Percentiles rank a stretch among this genome's conserved stretches.
phyloP scores from a whole-genome alignment of 495 filamentous ascomycete species.

The Penicillium pancosmium region DNA sequence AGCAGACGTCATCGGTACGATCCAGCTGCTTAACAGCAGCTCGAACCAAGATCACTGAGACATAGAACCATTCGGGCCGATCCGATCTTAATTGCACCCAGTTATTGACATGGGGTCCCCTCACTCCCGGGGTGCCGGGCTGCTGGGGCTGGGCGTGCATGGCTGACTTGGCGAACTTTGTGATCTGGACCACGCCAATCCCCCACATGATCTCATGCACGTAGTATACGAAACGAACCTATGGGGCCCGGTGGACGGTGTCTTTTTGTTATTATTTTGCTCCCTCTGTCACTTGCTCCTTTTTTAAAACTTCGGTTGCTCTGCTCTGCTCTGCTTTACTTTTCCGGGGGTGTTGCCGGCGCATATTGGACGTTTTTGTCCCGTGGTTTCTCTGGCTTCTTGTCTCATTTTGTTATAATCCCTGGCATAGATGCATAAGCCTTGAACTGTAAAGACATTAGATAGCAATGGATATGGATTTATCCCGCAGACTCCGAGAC shows the following conservation, averaged over 20 bases:
- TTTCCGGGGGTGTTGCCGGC: not conserved
- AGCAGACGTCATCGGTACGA: constrained; percentile 78
- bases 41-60: constrained; percentile 35
- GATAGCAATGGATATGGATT: constrained; percentile 6
- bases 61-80: not conserved
- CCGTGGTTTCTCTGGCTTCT: not conserved
- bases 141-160: not conserved
- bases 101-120: not conserved
- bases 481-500: not conserved
- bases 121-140: not conserved
- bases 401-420: constrained; percentile 11
- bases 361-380: not conserved
- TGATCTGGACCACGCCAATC: not conserved
- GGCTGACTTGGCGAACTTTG: not conserved
- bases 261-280: not conserved
- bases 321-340: not conserved
- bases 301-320: not conserved
- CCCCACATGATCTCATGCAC: constrained; percentile 1
- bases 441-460: constrained; percentile 18
- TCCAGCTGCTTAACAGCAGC: constrained; percentile 66
- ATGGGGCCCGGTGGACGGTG: not conserved
- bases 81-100: not conserved
- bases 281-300: not conserved
- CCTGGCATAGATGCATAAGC: constrained; percentile 22
- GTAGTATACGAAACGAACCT: constrained; percentile 5